Conservation (phyloP, 768 basidiomycete genomes). For the Pleurotus giganteus region DNA sequence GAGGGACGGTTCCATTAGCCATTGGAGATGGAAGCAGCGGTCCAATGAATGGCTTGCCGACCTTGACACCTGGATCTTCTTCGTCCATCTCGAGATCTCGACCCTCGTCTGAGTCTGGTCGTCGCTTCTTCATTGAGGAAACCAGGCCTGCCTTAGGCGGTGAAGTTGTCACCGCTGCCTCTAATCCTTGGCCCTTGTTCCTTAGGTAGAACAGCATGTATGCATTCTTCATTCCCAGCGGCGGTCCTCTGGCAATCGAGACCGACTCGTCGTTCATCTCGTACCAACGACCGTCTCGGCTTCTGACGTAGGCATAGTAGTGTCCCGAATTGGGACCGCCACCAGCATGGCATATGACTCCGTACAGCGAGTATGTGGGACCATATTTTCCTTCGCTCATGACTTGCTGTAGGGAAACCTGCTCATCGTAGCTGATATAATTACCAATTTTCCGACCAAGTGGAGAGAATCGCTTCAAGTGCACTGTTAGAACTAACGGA, state of each 20-base stretch:
- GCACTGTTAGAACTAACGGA: constrained; percentile 85
- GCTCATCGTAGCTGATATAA: constrained; percentile 74
- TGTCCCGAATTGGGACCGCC: constrained; percentile 94
- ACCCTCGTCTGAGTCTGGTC: constrained; percentile 32
- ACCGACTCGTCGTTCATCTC: constrained; percentile 94
- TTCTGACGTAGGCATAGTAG: constrained; percentile 85
- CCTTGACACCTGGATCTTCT: constrained; percentile 50
- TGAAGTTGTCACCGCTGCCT: constrained; percentile 51
- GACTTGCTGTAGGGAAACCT: constrained; percentile 64
- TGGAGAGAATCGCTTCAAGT: constrained; percentile 93
- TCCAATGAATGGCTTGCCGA: constrained; percentile 57
- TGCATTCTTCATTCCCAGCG: constrained; percentile 72
- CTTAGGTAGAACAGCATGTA: constrained; percentile 93
- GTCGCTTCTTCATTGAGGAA: constrained; percentile 50
- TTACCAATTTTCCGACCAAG: constrained; percentile 85
- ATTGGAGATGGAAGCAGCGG: constrained; percentile 56
- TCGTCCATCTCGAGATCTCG: constrained; percentile 21
- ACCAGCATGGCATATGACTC: constrained; percentile 91
- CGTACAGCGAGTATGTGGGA: constrained; percentile 84
- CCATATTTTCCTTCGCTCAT: constrained; percentile 84
- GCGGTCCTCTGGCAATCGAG: constrained; percentile 35
- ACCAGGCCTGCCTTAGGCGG: constrained; percentile 39
- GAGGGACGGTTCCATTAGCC: constrained; percentile 19
- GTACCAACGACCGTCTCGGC: constrained; percentile 70
- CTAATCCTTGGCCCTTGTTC: constrained; percentile 71